These are phyloP conservation scores for Plasmodium blacklocki DNA, from an alignment of 169 alveolate species.

Conservation along the genomic window DNA sequence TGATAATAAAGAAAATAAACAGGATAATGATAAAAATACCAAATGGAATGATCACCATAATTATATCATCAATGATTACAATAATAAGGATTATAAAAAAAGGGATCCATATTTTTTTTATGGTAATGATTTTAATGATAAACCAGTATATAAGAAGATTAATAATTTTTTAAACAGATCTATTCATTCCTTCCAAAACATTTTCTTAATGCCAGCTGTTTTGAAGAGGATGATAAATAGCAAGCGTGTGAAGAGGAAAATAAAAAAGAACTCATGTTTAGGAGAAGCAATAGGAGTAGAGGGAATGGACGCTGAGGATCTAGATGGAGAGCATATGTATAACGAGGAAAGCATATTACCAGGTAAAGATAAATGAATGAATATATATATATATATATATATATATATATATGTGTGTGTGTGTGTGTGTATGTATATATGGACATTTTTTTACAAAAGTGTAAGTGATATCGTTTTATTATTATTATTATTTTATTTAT, in stretches of 20 bases:
- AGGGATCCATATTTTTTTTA: no score
- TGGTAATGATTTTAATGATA: no score
- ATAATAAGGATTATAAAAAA: not conserved
- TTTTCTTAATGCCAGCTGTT: conserved; percentile 28
- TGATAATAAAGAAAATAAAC: not conserved
- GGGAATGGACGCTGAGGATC: not conserved
- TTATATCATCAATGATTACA: not conserved
- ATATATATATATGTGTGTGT: no score
- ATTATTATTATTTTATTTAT: no score
- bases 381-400: no score
- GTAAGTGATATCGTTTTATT: no score
- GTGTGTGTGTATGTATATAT: no score
- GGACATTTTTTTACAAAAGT: no score
- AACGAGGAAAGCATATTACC: no score
- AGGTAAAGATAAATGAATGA: no score
- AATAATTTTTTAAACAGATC: conserved; percentile 32
- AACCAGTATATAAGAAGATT: not conserved
- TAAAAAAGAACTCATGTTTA: not conserved
- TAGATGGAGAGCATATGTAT: no score
- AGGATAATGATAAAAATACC: not conserved
- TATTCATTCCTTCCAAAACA: conserved; percentile 49
- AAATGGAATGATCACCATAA: not conserved
- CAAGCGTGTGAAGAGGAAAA: not conserved
- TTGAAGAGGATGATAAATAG: conserved; percentile 7
- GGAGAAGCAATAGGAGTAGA: not conserved